Conservation (phyloP, 176 grass and related monocot genomes). For the Eragrostis curvula region DNA sequence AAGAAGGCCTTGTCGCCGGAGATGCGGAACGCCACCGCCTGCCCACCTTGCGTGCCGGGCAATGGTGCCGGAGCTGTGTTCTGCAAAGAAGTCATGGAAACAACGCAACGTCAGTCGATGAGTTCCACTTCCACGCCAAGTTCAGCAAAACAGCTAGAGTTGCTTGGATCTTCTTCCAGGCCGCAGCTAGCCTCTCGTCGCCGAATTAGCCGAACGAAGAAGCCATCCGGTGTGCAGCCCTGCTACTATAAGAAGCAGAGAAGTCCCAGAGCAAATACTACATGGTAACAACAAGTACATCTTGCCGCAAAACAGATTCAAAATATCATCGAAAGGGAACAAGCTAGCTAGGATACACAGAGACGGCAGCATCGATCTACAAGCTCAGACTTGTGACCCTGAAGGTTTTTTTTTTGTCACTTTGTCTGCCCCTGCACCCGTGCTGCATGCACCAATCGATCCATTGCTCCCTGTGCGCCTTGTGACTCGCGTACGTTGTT, state of each 20-base stretch:
- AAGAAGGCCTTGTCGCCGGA: conserved; percentile 97
- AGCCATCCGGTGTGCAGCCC: background rate
- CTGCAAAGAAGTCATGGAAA: too few species aligned
- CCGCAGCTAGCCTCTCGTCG: conserved; percentile 1
- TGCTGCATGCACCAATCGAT: background rate
- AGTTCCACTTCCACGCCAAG: too few species aligned
- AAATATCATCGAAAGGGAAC: conserved; percentile 19
- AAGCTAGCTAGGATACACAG: background rate
- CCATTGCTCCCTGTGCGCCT: conserved; percentile 15
- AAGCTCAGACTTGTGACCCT: conserved; percentile 40
- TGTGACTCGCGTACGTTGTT: too few species aligned
- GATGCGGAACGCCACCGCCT: conserved; percentile 94
- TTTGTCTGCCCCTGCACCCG: conserved; percentile 36
- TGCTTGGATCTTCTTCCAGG: background rate
- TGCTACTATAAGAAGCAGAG: conserved; percentile 27
- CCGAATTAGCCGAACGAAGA: conserved; percentile 15
- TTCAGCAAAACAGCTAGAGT: too few species aligned
- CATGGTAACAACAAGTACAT: too few species aligned
- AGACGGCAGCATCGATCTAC: background rate
- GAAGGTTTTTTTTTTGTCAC: conserved; percentile 19
- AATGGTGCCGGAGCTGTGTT: conserved; percentile 92
- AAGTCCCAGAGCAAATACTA: background rate
- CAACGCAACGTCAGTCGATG: too few species aligned
- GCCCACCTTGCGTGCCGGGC: conserved; percentile 85
- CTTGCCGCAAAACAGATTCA: conserved; percentile 16